Base-by-base conservation (phyloP, 257 asterid species). In the Plantago ovata region DNA sequence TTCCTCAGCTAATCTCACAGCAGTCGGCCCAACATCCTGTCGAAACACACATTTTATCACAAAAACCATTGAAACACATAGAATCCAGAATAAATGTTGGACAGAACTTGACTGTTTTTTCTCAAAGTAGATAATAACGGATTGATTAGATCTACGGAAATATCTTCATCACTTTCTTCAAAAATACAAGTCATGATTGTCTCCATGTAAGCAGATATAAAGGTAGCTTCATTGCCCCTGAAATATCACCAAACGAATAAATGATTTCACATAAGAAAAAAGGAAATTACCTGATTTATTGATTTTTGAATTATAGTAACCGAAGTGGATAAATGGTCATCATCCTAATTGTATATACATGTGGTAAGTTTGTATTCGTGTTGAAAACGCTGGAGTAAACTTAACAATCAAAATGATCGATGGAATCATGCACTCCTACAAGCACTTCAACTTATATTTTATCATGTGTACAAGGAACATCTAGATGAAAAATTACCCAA, bases 141-240 rank as follows among this genome's bases (percentile, higher is more conserved):
- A 58, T 74, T 60, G 33, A 89, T 87, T 53, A 93, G 74, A 32
- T 84, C 95, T 33, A 71, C 46, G 32, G 94, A 75, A 55, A 93
- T 69, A 47, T 86, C 96, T 77, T 93, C 99, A n/a, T n/a, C n/a
- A 3, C 36, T 3, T 81, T 93, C 99, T 65, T 89, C 99, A 53
- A 93, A 56, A 56, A 89, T 79, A 70, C 86, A 86, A 36, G 78
- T 79, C 99, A 93, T 93, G 62, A 93, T 83, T 41, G 94, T 73
- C 84, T 77, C 94, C 99, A 93, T 93, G 58, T 87, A 84, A 63
- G 86, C 45, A 77, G 81, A 82, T 58, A 93, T 73, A 56, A n/a
- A n/a, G n/a, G 21, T 66, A 24, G 73, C 84, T 44, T 93, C 97
- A 80, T 75, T 42, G 57, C 47, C 92, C 63, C 99, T 93, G 90